Percentiles rank a stretch among this genome's conserved stretches.
Evolutionary conservation across 176 grass and related monocot genomes (phyloP).

Genomic region (Lolium rigidum): DNA sequence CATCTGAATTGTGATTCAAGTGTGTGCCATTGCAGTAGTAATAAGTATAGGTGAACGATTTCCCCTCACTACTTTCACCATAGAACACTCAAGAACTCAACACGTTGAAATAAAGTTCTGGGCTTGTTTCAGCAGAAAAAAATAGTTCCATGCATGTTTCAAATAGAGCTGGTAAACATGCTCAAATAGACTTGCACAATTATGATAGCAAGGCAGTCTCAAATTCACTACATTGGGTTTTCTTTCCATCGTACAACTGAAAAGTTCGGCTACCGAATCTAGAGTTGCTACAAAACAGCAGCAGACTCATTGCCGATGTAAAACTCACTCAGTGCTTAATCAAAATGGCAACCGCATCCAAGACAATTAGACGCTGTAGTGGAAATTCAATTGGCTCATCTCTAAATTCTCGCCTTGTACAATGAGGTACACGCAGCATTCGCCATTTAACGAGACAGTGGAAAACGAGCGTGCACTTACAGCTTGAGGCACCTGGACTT

Average conservation of each 20-base stretch:
- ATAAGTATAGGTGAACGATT: not conserved
- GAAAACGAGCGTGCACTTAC: slow-evolving; percentile 27
- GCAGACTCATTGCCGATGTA: not conserved
- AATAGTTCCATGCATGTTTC: not conserved
- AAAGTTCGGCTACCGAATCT: not conserved
- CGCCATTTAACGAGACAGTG: not conserved
- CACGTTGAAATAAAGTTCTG: slow-evolving; percentile 1
- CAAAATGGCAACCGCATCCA: not conserved
- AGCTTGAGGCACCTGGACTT: slow-evolving; percentile 74
- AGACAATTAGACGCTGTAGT: not conserved
- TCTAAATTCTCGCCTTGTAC: not conserved
- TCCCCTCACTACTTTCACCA: not conserved
- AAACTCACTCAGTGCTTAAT: not conserved
- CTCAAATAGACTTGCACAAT: not conserved
- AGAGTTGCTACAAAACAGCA: not conserved
- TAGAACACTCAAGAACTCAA: not conserved
- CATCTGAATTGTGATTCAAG: not conserved
- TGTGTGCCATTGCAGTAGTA: not conserved
- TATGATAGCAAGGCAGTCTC: not conserved
- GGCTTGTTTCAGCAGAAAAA: not conserved
- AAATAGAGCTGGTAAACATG: slow-evolving; percentile 4
- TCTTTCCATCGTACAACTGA: not conserved
- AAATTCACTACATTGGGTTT: not conserved
- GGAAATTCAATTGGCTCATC: not conserved
- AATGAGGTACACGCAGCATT: not conserved